phyloP scores from a whole-genome alignment of 805 yeast species.

The Middelhovenomyces tepae region DNA sequence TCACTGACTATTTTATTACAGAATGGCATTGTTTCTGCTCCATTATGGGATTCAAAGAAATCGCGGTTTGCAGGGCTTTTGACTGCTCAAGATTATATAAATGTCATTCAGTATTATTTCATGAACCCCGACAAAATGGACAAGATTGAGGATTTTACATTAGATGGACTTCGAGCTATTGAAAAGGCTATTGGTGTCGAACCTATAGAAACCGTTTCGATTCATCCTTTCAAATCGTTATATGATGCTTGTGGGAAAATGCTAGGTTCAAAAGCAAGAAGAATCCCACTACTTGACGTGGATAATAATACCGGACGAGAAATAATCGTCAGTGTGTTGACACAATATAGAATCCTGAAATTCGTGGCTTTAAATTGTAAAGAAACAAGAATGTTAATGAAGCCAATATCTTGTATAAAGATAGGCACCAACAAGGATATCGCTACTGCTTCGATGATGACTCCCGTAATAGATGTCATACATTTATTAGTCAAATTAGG shows the following conservation, averaged over 20 bases:
- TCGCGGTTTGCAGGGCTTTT: constrained; percentile 90
- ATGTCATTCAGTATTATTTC: constrained; percentile 89
- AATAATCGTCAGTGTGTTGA: constrained; percentile 88
- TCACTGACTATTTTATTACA: constrained; percentile 83
- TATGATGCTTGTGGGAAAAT: constrained; percentile 91
- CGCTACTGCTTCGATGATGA: constrained; percentile 77
- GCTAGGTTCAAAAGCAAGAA: constrained; percentile 79
- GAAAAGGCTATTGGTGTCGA: constrained; percentile 82
- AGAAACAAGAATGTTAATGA: constrained; percentile 75
- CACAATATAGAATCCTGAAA: constrained; percentile 92
- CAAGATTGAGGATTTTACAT: constrained; percentile 72
- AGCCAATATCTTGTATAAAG: constrained; percentile 62
- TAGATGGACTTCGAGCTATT: constrained; percentile 78
- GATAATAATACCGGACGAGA: constrained; percentile 90
- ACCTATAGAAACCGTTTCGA: constrained; percentile 76
- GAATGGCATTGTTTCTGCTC: constrained; percentile 92
- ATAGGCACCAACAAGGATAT: constrained; percentile 44
- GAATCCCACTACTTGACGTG: constrained; percentile 90
- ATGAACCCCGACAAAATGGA: constrained; percentile 80
- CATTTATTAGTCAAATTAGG: constrained; percentile 66
- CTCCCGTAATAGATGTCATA: constrained; percentile 91
- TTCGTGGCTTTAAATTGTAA: constrained; percentile 94
- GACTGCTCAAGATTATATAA: constrained; percentile 87
- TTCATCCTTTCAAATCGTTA: constrained; percentile 82
- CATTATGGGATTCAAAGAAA: constrained; percentile 86